Conservation (phyloP, 352 stramenopile genomes). For the Salisapilia sapeloensis region DNA sequence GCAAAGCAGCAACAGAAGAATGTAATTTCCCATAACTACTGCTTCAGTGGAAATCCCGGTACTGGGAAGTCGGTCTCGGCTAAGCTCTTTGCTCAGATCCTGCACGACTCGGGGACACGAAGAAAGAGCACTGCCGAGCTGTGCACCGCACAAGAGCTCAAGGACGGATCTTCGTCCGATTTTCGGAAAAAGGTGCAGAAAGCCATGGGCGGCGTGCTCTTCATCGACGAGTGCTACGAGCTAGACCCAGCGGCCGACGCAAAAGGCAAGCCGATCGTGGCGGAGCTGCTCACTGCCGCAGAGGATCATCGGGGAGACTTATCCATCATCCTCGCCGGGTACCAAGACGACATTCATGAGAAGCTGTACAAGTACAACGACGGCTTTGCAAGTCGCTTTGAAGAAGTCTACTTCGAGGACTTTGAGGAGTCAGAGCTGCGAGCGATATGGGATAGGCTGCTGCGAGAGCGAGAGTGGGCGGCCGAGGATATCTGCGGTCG, state of each 20-base stretch:
- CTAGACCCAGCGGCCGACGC: constrained; percentile 63
- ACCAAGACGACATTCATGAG: constrained; percentile 86
- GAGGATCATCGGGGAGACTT: constrained; percentile 76
- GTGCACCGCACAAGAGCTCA: constrained; percentile 49
- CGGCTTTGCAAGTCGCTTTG: constrained; percentile 76
- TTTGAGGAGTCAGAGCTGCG: constrained; percentile 79
- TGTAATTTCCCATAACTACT: constrained; percentile 43
- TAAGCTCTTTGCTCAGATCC: constrained; percentile 60
- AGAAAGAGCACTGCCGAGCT: constrained; percentile 15
- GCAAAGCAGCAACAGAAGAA: constrained; percentile 52
- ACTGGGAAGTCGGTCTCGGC: constrained; percentile 74
- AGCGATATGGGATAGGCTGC: constrained; percentile 42
- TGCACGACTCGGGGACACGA: constrained; percentile 56
- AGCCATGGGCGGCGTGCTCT: constrained; percentile 72
- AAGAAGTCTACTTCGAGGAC: constrained; percentile 79
- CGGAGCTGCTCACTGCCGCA: constrained; percentile 71
- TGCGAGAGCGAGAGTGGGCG: constrained; percentile 27
- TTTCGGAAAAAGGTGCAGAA: constrained; percentile 63
- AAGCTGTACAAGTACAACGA: constrained; percentile 87
- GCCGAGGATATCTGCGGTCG: constrained; percentile 25
- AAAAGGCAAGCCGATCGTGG: constrained; percentile 75
- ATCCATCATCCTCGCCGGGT: constrained; percentile 84
- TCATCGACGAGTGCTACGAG: constrained; percentile 89
- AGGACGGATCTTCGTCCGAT: constrained; percentile 40
- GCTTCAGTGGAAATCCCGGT: constrained; percentile 53